Evolutionary conservation across 2,329 filamentous ascomycete genomes (phyloP).

Genomic region (Aspergillus sp.): DNA sequence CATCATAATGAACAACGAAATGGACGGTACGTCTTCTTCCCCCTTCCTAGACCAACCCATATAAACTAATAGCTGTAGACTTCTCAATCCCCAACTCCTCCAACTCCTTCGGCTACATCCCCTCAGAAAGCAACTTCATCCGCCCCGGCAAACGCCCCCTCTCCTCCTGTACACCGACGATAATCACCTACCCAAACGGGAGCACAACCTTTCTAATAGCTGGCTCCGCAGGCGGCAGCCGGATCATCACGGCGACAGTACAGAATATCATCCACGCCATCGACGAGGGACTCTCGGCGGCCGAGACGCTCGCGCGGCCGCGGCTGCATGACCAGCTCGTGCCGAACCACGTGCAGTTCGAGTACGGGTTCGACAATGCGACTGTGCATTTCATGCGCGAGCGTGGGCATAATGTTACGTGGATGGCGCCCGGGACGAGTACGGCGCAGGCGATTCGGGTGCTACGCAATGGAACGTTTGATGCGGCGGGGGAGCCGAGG

Average conservation of each 20-base stretch:
- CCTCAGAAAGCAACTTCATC: conserved; percentile 80
- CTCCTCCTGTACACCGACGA: conserved; percentile 79
- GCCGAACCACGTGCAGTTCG: conserved; percentile 70
- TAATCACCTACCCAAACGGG: conserved; percentile 69
- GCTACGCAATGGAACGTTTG: conserved; percentile 69
- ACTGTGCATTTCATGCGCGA: conserved; percentile 66
- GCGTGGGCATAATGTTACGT: conserved; percentile 73
- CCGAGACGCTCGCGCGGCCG: conserved; percentile 66
- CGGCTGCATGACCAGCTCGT: conserved; percentile 82
- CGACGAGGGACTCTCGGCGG: conserved; percentile 64
- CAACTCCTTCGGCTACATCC: conserved; percentile 86
- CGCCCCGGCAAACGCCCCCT: conserved; percentile 79
- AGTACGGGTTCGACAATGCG: conserved; percentile 68
- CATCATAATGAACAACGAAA: conserved; percentile 72
- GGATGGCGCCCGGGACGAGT: conserved; percentile 66
- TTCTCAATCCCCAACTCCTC: conserved; percentile 79
- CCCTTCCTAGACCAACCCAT: background rate
- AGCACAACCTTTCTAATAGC: conserved; percentile 68
- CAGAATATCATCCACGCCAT: conserved; percentile 75
- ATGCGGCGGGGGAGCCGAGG: conserved; percentile 76
- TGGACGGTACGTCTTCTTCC: conserved; percentile 53
- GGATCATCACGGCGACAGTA: conserved; percentile 80
- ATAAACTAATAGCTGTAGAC: conserved; percentile 69
- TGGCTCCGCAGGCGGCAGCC: conserved; percentile 78
- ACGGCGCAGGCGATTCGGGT: conserved; percentile 72